Conservation (phyloP, 208 protist species). For the Trichomonas tenax region DNA sequence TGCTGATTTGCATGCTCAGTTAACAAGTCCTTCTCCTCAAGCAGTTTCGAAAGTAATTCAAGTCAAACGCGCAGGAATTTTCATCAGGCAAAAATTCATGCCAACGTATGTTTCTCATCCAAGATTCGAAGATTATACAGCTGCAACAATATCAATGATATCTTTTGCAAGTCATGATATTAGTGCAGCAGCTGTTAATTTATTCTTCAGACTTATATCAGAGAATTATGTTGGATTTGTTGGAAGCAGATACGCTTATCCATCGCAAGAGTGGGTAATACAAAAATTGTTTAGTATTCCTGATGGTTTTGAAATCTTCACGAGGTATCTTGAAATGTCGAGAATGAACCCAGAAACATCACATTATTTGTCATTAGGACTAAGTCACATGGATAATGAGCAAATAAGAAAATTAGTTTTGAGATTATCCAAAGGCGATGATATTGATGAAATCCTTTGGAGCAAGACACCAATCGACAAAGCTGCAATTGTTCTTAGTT, state of each 20-base stretch:
- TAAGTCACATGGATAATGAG: not conserved
- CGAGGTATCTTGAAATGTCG: not conserved
- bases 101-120: not conserved
- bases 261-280: not conserved
- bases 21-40: not conserved
- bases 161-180: not conserved
- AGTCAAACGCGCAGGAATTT: not conserved
- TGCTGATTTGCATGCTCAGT: not conserved
- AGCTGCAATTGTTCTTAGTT: not conserved
- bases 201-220: not conserved
- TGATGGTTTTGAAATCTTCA: not conserved
- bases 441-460: not conserved
- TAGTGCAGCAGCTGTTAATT: not conserved
- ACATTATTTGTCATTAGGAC: not conserved
- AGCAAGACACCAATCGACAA: not conserved
- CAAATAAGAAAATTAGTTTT: not conserved
- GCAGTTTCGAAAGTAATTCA: not conserved
- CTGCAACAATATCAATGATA: not conserved
- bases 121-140: not conserved
- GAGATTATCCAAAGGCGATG: not conserved
- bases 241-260: not conserved
- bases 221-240: not conserved
- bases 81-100: not conserved
- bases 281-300: not conserved
- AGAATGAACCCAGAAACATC: not conserved